Conservation (phyloP, 1,284 basidiomycete genomes). For the Pterulicium gracile region DNA sequence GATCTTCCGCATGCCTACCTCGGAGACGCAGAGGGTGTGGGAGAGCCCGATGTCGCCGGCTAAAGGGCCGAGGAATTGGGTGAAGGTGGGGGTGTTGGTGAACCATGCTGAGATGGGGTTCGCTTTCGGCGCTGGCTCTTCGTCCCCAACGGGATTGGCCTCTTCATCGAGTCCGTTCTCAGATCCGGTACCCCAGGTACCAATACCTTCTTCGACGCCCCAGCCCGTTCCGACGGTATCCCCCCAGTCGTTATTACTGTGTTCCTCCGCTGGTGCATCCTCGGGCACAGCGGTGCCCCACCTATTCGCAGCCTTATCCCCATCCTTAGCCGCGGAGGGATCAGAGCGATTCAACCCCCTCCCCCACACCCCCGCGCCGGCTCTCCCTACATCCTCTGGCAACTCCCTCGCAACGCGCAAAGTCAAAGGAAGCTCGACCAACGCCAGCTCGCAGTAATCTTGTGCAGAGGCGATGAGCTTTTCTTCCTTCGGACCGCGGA, state of each 20-base stretch:
- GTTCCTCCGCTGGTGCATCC: neutral
- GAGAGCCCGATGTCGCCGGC: neutral
- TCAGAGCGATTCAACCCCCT: neutral
- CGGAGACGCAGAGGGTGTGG: neutral
- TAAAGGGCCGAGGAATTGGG: constrained; percentile 1
- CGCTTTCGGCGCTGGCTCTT: too few relatives aligned
- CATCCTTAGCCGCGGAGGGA: neutral
- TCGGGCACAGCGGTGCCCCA: neutral
- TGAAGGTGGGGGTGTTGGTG: neutral
- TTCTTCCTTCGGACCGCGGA: neutral
- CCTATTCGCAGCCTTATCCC: neutral
- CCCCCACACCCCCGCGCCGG: neutral
- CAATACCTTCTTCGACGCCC: neutral
- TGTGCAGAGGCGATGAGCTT: neutral
- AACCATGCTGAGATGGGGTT: neutral
- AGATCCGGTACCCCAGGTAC: too few relatives aligned
- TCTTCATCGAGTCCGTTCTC: too few relatives aligned
- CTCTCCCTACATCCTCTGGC: neutral
- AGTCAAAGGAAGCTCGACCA: neutral
- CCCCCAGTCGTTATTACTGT: neutral
- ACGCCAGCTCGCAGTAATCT: neutral
- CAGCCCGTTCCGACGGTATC: neutral
- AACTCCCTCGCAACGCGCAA: neutral
- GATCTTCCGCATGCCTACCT: neutral
- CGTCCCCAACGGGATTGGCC: too few relatives aligned